Evolutionary conservation across 257 asterid species (phyloP), one percentile per base, ranked within the genome.

Genomic region (Plectranthus barbatus): DNA sequence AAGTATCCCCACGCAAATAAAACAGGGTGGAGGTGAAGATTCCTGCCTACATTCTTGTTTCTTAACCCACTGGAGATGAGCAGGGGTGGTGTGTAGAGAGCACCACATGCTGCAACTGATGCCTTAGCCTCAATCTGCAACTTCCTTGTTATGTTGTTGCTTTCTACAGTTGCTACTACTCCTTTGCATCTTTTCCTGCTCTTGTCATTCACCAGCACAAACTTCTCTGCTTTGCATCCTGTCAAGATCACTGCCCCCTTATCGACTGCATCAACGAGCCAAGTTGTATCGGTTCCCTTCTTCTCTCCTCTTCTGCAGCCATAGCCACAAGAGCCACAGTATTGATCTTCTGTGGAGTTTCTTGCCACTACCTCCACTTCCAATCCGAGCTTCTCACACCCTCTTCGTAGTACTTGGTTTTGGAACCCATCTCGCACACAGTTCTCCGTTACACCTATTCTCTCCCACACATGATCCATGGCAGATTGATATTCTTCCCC

Each of bases 21-120:
- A 46, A 75, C 84, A 0, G 94, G 94, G 60, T 82, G 94, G 59
- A 85, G 85, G 51, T 83, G 87, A 40, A 85, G 94, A 40, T 85
- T 83, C 1, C 66, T 59, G 1, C 94, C 94, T 0, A 83, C 68
- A 60, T 83, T 69, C 44, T 64, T 71, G 76, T 85, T 85, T 68
- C 60, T 64, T 31, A 83, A 23, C 14, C 94, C 90, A 71, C 90
- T 80, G 8, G 85, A 60, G 9, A 78, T 34, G 12, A 83, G 52
- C 9, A 83, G 60, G 0, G 94, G 87, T 0, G 90, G 90, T 15
- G 87, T 83, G 46, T 31, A 66, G 36, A 85, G 84, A 52, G 93
- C 70, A 9, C 87, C 89, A 46, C 85, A 76, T 29, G 89, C 82
- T 56, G 93, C 78, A 41, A 85, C 61, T 1, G 90, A 64, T 7